Evolutionary conservation across 257 asterid genomes (phyloP).

Genomic region (Fraxinus pennsylvanica): DNA sequence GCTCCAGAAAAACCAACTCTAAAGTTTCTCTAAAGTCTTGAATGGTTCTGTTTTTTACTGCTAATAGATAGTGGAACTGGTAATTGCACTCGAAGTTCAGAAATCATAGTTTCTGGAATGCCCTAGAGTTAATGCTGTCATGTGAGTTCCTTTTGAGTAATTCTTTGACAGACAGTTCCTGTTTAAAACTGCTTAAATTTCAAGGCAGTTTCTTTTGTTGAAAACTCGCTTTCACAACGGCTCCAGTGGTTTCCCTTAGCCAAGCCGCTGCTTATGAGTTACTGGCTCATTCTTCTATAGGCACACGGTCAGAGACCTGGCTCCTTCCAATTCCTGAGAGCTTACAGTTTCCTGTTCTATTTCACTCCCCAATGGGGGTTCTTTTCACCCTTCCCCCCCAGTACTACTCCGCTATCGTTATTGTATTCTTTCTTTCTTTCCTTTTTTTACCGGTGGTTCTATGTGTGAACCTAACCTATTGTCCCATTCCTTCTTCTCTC

Average conservation of each 20-base stretch:
- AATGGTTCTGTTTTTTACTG: background rate
- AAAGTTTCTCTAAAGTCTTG: background rate
- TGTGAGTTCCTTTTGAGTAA: background rate
- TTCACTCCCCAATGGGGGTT: too few relatives aligned
- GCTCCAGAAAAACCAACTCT: background rate
- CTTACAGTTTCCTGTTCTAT: too few relatives aligned
- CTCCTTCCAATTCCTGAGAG: too few relatives aligned
- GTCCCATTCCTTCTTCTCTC: background rate
- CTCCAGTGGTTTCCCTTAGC: too few relatives aligned
- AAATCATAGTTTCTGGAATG: background rate
- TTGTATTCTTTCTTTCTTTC: background rate
- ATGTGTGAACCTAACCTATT: background rate
- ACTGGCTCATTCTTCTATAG: too few relatives aligned
- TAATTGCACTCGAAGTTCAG: background rate
- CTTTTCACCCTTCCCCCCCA: too few relatives aligned
- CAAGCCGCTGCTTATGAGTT: too few relatives aligned
- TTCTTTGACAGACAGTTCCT: background rate
- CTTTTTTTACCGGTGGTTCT: background rate
- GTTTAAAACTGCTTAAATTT: background rate
- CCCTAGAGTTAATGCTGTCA: background rate
- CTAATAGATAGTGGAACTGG: slow-evolving; percentile 2
- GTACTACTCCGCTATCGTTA: too few relatives aligned
- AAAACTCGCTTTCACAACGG: too few relatives aligned
- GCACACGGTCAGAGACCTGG: too few relatives aligned
- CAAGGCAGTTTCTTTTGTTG: background rate